phyloP scores from a whole-genome alignment of 768 basidiomycete species.

The Omphalotus guepiniiformis region DNA sequence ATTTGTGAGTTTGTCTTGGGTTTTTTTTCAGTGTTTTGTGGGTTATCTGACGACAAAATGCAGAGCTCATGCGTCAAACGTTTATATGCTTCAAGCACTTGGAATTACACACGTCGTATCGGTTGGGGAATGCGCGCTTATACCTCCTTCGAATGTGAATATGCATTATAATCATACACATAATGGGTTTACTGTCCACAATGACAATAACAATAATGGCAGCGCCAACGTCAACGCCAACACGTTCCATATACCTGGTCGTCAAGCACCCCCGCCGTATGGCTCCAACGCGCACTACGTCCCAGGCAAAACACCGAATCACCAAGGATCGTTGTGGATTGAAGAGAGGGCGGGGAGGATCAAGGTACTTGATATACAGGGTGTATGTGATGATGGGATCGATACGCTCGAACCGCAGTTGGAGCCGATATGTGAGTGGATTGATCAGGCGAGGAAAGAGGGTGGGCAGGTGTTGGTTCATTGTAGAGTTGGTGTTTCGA shows the following conservation, averaged over 20 bases:
- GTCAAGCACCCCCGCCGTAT: too few species aligned
- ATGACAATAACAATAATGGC: background rate
- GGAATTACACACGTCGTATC: conserved; percentile 97
- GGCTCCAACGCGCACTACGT: conserved; percentile 31
- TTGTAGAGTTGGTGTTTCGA: conserved; percentile 97
- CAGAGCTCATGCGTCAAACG: conserved; percentile 92
- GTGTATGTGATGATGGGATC: conserved; percentile 94
- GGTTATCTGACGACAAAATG: conserved; percentile 6
- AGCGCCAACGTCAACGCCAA: background rate
- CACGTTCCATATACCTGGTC: background rate
- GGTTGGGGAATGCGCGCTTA: conserved; percentile 90
- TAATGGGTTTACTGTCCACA: too few species aligned
- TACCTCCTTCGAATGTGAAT: conserved; percentile 56
- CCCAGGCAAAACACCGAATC: conserved; percentile 41
- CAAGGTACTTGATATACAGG: conserved; percentile 87
- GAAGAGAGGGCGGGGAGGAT: conserved; percentile 88
- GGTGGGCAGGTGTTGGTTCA: conserved; percentile 94
- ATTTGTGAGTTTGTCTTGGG: conserved; percentile 60
- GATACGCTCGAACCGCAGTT: conserved; percentile 90
- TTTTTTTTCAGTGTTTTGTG: conserved; percentile 6
- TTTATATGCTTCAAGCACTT: conserved; percentile 91
- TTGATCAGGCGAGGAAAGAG: conserved; percentile 74
- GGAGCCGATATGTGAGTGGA: conserved; percentile 88
- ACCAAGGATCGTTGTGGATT: conserved; percentile 77
- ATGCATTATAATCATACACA: background rate